Base-by-base conservation (phyloP, 1,139 yeast species). In the Suhomyces yuchorum region DNA sequence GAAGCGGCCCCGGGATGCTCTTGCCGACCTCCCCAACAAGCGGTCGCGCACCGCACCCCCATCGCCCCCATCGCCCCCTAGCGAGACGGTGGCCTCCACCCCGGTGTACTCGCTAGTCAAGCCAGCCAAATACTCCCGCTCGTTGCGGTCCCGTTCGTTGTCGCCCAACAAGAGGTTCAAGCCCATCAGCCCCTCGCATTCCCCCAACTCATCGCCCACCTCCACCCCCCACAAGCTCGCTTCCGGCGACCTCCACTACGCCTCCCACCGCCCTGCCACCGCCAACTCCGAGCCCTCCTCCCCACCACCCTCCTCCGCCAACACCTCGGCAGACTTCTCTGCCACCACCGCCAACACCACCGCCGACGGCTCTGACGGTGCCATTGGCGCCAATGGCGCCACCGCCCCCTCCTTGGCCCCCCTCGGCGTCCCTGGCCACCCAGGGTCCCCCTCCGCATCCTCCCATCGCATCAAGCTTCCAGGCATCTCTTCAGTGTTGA, bases 31-130 rank as follows among this genome's bases (percentile, higher is more conserved):
- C 11, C 43, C 37, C 7, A 37, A 50, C 39, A 77, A 79, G 55
- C 63, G 81, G 44, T 70, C 80, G 11, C 66, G 77, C 58, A 78
- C 83, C 3, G 82, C 82, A 3, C 83, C 83, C 26, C 78, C 82
- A 8, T 73, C 58, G 18, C 59, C 75, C 3, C 74, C 77, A 14
- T 62, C 58, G 15, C 58, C 75, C 3, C 74, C 77, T n/a, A 61
- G 56, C 44, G 63, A 60, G 37, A n/a, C 48, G n/a, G 34, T 48
- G 23, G 14, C 48, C 19, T 23, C 44, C 26, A 42, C 49, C 11
- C 48, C 48, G 23, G 36, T 37, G 11, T 36, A 40, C 14, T 40
- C 43, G 28, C 26, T 42, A 8, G 41, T 36, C 37, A 47, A 47
- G 38, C 45, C 52, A 24, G 38, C 45, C 33, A 39, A 44, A 23